Evolutionary conservation across 2,329 filamentous ascomycete species (phyloP).

Genomic region (Curvularia verruculosa): DNA sequence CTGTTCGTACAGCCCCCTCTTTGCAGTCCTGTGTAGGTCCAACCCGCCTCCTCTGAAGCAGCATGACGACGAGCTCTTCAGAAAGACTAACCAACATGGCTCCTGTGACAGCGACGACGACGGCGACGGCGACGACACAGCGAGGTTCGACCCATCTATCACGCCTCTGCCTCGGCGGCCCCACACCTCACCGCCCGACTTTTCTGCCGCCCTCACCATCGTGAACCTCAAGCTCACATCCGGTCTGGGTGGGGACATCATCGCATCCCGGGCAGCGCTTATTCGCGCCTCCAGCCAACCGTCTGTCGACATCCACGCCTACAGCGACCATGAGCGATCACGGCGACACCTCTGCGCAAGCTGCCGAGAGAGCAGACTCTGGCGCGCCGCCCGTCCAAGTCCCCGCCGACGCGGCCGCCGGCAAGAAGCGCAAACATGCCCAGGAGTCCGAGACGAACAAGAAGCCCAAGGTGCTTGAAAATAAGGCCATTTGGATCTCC

Average conservation of each 20-base stretch:
- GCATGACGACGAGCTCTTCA: conserved; percentile 39
- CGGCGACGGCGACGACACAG: too few relatives aligned
- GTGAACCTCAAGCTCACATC: conserved; percentile 10
- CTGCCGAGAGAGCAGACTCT: conserved; percentile 1
- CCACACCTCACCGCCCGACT: conserved; percentile 27
- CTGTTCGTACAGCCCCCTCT: conserved; percentile 23
- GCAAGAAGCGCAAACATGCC: conserved; percentile 31
- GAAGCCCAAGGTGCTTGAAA: conserved; percentile 58
- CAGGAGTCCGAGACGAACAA: conserved; percentile 31
- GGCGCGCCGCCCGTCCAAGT: conserved; percentile 10
- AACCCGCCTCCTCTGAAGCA: conserved; percentile 31
- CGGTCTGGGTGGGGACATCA: conserved; percentile 2
- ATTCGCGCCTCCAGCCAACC: not conserved
- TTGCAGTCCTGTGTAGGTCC: conserved; percentile 35
- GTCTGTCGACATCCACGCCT: not conserved
- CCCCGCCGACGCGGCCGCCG: conserved; percentile 9
- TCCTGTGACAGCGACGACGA: conserved; percentile 27
- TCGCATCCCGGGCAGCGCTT: not conserved
- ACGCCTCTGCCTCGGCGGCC: conserved; percentile 5
- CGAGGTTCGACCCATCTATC: conserved; percentile 9
- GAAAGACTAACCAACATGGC: conserved; percentile 39
- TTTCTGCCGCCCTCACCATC: conserved; percentile 30
- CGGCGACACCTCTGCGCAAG: conserved; percentile 24
- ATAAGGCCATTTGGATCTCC: conserved; percentile 91
- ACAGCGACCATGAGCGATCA: conserved; percentile 18